A percentile compares a stretch with the other conserved stretches of the same genome.
Evolutionary conservation across 495 filamentous ascomycete genomes (phyloP).

Genomic region (Hypoxylon intermedium): DNA sequence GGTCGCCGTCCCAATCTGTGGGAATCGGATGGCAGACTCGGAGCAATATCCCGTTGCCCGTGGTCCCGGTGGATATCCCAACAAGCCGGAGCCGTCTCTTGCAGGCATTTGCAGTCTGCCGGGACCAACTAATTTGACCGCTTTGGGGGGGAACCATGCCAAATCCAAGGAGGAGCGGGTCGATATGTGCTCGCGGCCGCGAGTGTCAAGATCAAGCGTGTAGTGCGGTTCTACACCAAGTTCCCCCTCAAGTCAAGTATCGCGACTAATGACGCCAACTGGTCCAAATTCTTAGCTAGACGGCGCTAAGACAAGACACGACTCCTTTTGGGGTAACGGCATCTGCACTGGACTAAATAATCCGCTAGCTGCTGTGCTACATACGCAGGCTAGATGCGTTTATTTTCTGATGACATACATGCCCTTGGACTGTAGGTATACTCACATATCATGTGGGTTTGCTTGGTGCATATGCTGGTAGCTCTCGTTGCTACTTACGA

Average conservation of each 20-base stretch:
- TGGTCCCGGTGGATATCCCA: constrained; percentile 9
- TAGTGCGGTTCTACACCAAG: constrained; percentile 1
- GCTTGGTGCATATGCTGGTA: too few relatives aligned
- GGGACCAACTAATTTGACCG: constrained; percentile 10
- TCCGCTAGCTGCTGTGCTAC: constrained; percentile 24
- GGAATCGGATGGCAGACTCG: constrained; percentile 9
- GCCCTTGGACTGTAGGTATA: too few relatives aligned
- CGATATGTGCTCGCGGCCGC: background rate
- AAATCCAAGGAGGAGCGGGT: background rate
- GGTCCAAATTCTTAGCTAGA: constrained; percentile 1
- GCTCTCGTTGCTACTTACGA: too few relatives aligned
- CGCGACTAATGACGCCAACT: constrained; percentile 6
- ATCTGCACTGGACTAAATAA: constrained; percentile 19
- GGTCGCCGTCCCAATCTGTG: constrained; percentile 11
- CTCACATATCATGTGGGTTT: too few relatives aligned
- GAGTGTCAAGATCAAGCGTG: background rate
- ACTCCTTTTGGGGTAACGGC: constrained; percentile 18
- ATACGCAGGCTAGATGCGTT: background rate
- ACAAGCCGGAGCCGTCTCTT: constrained; percentile 25
- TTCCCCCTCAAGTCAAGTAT: background rate
- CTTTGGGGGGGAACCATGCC: constrained; percentile 15
- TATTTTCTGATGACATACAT: constrained; percentile 16
- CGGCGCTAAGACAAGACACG: constrained; percentile 20
- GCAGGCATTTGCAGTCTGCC: constrained; percentile 18
- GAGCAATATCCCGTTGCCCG: constrained; percentile 24